Percentiles rank a stretch among this genome's conserved stretches.
These are phyloP conservation scores for Starmerella sp. DNA, from an alignment of 805 yeast genomes.

Conservation along the genomic window DNA sequence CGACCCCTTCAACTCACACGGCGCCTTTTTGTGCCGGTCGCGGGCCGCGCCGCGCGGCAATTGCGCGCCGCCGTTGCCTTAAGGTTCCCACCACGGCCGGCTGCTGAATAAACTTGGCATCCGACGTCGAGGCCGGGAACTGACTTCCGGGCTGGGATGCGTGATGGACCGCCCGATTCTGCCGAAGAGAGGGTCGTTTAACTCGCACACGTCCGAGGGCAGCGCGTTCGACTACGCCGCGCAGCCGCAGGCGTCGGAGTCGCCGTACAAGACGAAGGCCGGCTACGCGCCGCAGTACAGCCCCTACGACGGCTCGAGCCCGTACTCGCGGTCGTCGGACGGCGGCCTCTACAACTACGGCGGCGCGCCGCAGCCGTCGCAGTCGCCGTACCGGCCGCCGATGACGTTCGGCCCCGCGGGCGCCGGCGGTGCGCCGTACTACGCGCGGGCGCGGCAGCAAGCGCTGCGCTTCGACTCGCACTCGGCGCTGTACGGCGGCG, in stretches of 20 bases:
- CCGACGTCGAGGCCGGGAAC: neutral
- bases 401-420: neutral
- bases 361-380: neutral
- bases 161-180: conserved; percentile 7
- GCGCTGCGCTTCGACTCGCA: conserved; percentile 30
- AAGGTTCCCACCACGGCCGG: neutral
- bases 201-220: neutral
- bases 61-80: neutral
- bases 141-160: neutral
- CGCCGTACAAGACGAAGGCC: neutral
- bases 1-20: no score
- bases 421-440: neutral
- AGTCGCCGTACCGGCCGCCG: neutral
- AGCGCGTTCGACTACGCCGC: neutral
- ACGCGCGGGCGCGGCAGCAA: conserved; percentile 1
- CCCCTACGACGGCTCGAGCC: conserved; percentile 2
- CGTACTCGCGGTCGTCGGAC: conserved; percentile 3
- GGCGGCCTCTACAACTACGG: neutral
- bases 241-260: neutral
- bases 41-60: no score
- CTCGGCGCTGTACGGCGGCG: conserved; percentile 42
- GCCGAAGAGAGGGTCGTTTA: conserved; percentile 1
- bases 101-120: neutral
- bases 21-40: no score
- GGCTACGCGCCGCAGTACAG: neutral